Base-by-base conservation (phyloP, 2,329 filamentous ascomycete genomes). In the Blumeria graminis region DNA sequence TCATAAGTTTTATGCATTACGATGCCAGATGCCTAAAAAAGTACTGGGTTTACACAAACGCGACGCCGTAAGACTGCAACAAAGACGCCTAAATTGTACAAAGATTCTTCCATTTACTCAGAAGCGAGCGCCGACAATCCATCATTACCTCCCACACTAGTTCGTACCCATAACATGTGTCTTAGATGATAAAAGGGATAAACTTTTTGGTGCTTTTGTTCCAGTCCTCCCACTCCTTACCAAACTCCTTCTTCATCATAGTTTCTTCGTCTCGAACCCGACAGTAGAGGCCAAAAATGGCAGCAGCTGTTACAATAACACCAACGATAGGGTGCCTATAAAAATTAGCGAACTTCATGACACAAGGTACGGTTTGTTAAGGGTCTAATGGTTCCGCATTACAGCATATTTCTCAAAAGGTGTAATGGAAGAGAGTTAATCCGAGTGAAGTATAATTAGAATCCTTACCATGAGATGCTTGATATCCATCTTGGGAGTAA, bases 211-310 rank as follows among this genome's bases (percentile, higher is more conserved):
- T 78, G 56, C 56, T 64, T 3, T 59, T 58, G 65, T 76, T 69
- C 71, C 74, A 76, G 6, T 60, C 60, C 58, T 72, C 70, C 74
- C 75, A 78, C 53, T 71, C 65, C 10, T 61, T 59, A 0, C 72
- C 72, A 65, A 77, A 77, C 14, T 66, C 63, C 4, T 61, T 65
- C 54, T 61, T 66, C 58, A 78, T 58, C 74, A 79, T 75, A 0
- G 52, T 57, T 61, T 78, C 75, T 61, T 76, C 74, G 58, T 77
- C 69, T 35, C 56, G 61, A 0, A 77, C 70, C 28, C 74, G 65
- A 62, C 65, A 3, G 10, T 41, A 11, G 36, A 58, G n/a, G 6
- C 33, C 48, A 11, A 35, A 16, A 33, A 57, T n/a, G 16, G 13
- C 51, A 8, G 35, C 11, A 8, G 45, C 18, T 8, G 38, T 52